Evolutionary conservation across 2,329 filamentous ascomycete species (phyloP).

Genomic region (Cucurbitaria berberidis): DNA sequence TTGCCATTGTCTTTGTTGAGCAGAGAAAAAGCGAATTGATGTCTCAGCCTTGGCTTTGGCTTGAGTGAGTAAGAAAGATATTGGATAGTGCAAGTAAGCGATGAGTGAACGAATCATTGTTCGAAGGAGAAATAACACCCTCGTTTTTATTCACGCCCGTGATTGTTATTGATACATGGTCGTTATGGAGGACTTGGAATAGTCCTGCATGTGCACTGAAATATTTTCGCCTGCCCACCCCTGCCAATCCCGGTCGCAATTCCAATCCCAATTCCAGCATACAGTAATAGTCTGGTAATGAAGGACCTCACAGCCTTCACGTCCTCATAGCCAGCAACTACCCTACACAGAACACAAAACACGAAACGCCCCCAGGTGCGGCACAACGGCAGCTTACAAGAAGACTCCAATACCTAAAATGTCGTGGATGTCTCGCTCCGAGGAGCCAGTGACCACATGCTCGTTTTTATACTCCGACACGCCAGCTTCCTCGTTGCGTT

Average conservation of each 20-base stretch:
- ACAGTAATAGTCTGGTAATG: no score
- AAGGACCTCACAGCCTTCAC: no score
- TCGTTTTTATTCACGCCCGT: background rate
- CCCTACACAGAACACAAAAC: no score
- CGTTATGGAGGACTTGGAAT: no score
- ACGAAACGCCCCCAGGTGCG: no score
- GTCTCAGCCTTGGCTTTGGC: background rate
- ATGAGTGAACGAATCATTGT: background rate
- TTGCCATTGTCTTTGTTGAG: background rate
- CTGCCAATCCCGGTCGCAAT: no score
- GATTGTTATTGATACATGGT: background rate
- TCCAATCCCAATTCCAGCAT: no score
- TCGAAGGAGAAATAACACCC: background rate
- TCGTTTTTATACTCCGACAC: background rate
- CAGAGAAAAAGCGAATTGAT: background rate
- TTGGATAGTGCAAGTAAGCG: background rate
- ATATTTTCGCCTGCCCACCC: no score
- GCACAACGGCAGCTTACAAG: no score
- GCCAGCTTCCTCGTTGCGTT: background rate
- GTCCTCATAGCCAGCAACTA: no score
- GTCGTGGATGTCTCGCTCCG: slow-evolving; percentile 3
- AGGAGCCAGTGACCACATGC: slow-evolving; percentile 10
- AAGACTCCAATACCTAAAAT: no score
- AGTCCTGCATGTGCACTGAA: no score
- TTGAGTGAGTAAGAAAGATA: background rate